phyloP scores from a whole-genome alignment of 306 rosid species.

The Malus asiatica region DNA sequence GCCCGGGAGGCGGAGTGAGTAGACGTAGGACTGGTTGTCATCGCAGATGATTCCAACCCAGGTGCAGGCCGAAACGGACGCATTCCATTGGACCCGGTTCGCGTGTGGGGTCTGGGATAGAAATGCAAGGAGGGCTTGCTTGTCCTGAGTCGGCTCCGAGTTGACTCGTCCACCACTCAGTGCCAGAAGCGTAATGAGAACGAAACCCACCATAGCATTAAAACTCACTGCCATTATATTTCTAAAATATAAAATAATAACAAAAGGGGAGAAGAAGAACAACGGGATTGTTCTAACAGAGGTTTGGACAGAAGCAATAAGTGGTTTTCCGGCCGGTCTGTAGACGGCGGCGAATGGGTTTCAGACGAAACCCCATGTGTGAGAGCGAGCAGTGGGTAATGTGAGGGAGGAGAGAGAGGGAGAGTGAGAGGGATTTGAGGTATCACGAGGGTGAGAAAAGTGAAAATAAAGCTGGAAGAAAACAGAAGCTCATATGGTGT shows the following conservation, averaged over 20 bases:
- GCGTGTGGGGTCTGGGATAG: slow-evolving; percentile 51
- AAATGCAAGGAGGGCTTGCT: slow-evolving; percentile 82
- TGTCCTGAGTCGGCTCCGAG: slow-evolving; percentile 77
- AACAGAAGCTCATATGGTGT: slow-evolving; percentile 10
- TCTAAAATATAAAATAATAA: not conserved
- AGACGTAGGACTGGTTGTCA: slow-evolving; percentile 36
- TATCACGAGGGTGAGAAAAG: slow-evolving; percentile 45
- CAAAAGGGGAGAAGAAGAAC: not conserved
- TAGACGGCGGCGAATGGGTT: not conserved
- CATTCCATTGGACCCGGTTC: slow-evolving; percentile 73
- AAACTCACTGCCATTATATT: slow-evolving; percentile 26
- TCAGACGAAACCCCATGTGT: slow-evolving; percentile 43
- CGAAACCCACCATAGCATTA: not conserved
- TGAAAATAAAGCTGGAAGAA: slow-evolving; percentile 15
- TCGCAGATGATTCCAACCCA: slow-evolving; percentile 84
- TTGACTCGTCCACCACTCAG: slow-evolving; percentile 22
- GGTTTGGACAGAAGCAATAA: not conserved
- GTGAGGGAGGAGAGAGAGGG: not conserved
- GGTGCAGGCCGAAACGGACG: slow-evolving; percentile 62
- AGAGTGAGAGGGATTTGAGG: slow-evolving; percentile 1
- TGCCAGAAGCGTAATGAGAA: slow-evolving; percentile 12
- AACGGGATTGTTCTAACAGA: not conserved
- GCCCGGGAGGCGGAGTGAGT: slow-evolving; percentile 63
- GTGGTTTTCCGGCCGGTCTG: not conserved
- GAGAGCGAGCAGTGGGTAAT: not conserved